Evolutionary conservation across 768 basidiomycete genomes (phyloP).

Genomic region (Lentinula sp.): DNA sequence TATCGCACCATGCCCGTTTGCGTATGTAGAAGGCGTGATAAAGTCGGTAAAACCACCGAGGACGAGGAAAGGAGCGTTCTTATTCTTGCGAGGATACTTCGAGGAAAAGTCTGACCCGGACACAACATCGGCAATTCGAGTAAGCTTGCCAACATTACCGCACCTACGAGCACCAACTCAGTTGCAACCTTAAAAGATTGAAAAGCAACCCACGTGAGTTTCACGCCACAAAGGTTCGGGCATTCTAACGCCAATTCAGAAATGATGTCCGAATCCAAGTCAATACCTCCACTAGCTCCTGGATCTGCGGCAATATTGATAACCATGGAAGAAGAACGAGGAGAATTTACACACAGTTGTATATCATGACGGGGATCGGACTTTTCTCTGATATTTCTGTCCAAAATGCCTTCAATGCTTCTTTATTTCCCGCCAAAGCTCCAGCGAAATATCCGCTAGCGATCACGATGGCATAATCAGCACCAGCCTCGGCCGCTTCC

Average conservation of each 20-base stretch:
- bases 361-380: conserved; percentile 83
- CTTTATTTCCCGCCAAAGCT: conserved; percentile 50
- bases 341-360: conserved; percentile 61
- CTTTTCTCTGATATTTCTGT: conserved; percentile 72
- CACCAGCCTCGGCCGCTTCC: conserved; percentile 79
- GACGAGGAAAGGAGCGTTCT: conserved; percentile 70
- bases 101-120: conserved; percentile 49
- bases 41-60: conserved; percentile 86
- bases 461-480: conserved; percentile 84
- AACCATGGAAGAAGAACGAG: conserved; percentile 6
- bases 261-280: conserved; percentile 86
- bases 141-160: conserved; percentile 88
- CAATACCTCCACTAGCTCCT: conserved; percentile 83
- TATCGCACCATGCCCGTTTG: conserved; percentile 82
- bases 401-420: conserved; percentile 76
- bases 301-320: conserved; percentile 49
- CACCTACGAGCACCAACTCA: conserved; percentile 42
- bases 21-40: conserved; percentile 64
- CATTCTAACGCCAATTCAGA: conserved; percentile 70
- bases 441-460: conserved; percentile 85
- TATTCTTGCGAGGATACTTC: conserved; percentile 55
- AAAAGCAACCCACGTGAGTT: conserved; percentile 65
- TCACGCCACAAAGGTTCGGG: conserved; percentile 80
- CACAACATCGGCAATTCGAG: conserved; percentile 70
- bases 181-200: conserved; percentile 10